Percentiles rank a stretch among this genome's conserved stretches.
Evolutionary conservation across 257 asterid species (phyloP).

Genomic region (Petrea volubilis): DNA sequence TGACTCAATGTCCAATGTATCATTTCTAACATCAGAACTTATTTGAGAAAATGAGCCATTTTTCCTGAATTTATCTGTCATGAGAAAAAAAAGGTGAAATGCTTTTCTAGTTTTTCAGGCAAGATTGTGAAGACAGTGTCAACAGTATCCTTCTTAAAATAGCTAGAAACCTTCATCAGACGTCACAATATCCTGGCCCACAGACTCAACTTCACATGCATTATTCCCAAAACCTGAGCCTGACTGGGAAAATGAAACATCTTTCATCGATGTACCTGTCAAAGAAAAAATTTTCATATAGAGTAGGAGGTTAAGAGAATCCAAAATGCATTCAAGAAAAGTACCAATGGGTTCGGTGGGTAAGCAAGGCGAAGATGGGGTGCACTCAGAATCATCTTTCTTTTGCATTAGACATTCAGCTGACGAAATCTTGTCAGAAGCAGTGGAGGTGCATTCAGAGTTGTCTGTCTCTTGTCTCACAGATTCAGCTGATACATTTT

Average conservation of each 20-base stretch:
- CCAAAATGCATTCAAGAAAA: background rate
- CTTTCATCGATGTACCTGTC: constrained; percentile 22
- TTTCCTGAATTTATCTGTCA: constrained; percentile 25
- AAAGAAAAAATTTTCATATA: constrained; percentile 4
- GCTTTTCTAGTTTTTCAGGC: background rate
- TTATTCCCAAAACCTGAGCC: constrained; percentile 16
- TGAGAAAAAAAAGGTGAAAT: background rate
- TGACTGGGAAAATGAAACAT: constrained; percentile 1
- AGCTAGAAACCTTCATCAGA: constrained; percentile 37
- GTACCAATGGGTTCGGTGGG: constrained; percentile 38
- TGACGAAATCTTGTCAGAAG: constrained; percentile 9
- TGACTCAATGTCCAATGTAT: constrained; percentile 17
- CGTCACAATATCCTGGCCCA: constrained; percentile 16
- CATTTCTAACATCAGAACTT: background rate
- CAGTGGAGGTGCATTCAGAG: constrained; percentile 17
- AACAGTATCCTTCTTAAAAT: background rate
- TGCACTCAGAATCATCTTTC: constrained; percentile 30
- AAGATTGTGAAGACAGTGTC: background rate
- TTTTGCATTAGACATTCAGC: constrained; percentile 34
- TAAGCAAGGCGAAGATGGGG: constrained; percentile 22
- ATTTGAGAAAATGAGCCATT: constrained; percentile 22
- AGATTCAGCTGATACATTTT: constrained; percentile 27
- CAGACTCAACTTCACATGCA: constrained; percentile 12
- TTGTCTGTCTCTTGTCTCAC: constrained; percentile 30
- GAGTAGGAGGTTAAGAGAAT: background rate